phyloP scores from a whole-genome alignment of 108 stramenopile species.

The Stephanodiscus minutulus region DNA sequence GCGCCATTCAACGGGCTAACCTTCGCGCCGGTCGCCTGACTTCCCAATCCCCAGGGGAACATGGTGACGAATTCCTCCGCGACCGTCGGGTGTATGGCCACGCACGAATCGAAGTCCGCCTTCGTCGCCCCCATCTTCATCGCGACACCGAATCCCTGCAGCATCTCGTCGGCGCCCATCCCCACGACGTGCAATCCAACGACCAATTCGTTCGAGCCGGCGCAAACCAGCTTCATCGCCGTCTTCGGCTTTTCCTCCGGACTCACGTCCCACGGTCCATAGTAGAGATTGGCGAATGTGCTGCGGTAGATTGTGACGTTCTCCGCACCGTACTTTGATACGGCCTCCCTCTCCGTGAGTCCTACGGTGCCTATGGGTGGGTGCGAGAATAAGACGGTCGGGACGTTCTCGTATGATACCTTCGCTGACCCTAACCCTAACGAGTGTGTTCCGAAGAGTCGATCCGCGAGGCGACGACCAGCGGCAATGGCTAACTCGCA shows the following conservation, averaged over 20 bases:
- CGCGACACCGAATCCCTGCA: conserved; percentile 96
- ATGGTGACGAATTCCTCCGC: conserved; percentile 93
- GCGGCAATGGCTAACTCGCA: conserved; percentile 81
- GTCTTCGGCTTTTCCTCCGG: conserved; percentile 94
- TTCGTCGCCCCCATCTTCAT: conserved; percentile 96
- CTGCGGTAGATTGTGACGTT: conserved; percentile 89
- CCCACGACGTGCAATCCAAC: conserved; percentile 92
- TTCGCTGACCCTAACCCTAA: conserved; percentile 53
- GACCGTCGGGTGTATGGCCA: conserved; percentile 97
- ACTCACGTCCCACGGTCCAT: conserved; percentile 83
- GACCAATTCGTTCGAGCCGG: conserved; percentile 80
- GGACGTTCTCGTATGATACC: conserved; percentile 80
- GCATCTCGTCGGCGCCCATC: conserved; percentile 93
- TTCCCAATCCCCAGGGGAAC: conserved; percentile 75
- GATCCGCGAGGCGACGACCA: conserved; percentile 82
- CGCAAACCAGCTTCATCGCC: conserved; percentile 83
- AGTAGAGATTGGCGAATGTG: conserved; percentile 91
- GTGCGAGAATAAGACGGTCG: conserved; percentile 92
- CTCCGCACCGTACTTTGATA: conserved; percentile 84
- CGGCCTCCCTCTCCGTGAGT: conserved; percentile 86
- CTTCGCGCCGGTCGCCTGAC: conserved; percentile 54
- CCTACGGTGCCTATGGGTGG: conserved; percentile 88
- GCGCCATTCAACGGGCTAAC: conserved; percentile 61
- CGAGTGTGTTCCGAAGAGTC: conserved; percentile 77
- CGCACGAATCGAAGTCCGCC: conserved; percentile 91